A percentile compares a stretch with the other conserved stretches of the same genome.
Conservation (phyloP, 1,284 basidiomycete species). For the Melampsora medusae region DNA sequence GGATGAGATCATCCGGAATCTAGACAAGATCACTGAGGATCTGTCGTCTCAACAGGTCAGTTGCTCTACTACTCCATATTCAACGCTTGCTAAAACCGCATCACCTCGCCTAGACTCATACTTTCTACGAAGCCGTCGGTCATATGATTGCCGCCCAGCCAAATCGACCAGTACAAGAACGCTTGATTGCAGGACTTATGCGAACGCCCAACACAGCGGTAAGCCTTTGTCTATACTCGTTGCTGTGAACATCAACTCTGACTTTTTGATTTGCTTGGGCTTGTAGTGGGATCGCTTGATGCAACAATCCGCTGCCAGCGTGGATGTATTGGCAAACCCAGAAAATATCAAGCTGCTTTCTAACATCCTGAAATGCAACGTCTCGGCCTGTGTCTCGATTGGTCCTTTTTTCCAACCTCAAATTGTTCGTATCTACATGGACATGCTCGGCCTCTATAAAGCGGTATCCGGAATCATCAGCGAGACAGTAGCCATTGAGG, state of each 20-base stretch:
- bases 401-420: constrained; percentile 96
- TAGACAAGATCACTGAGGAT: constrained; percentile 93
- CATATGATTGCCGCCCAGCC: constrained; percentile 99
- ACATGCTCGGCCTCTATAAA: constrained; percentile 97
- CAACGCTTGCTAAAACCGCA: background rate
- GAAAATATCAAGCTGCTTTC: constrained; percentile 97
- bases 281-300: constrained; percentile 84
- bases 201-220: constrained; percentile 88
- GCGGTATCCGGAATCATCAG: constrained; percentile 97
- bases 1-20: constrained; percentile 87
- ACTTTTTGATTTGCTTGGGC: background rate
- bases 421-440: constrained; percentile 91
- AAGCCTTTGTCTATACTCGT: background rate
- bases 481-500: constrained; percentile 72
- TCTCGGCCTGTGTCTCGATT: constrained; percentile 94
- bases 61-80: constrained; percentile 47
- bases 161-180: constrained; percentile 94
- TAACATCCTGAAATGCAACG: constrained; percentile 98
- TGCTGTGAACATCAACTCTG: background rate
- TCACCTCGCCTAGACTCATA: constrained; percentile 48
- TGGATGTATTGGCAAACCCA: constrained; percentile 83
- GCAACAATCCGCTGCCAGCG: constrained; percentile 88
- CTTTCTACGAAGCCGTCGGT: constrained; percentile 78
- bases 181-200: constrained; percentile 92
- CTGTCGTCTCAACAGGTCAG: constrained; percentile 84